Base-by-base conservation (phyloP, 768 basidiomycete genomes). In the Tylopilus balloui region DNA sequence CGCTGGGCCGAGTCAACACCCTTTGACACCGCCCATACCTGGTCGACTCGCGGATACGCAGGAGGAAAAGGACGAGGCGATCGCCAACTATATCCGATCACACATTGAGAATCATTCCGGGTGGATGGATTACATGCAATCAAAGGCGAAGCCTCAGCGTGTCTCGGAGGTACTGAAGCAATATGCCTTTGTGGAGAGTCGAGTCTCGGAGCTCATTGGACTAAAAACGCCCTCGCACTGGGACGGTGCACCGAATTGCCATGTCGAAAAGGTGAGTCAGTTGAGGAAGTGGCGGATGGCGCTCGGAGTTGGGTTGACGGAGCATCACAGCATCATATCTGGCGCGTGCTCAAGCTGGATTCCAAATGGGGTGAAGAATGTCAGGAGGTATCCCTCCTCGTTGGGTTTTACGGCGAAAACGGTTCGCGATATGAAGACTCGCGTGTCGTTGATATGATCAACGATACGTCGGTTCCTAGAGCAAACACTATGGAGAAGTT, bases 401-500 rank as follows among this genome's bases (percentile, higher is more conserved):
- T 84, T 35, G 62, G 58, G 15, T 65, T 78, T 45, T 87, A 86
- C 56, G 86, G 86, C 3, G 72, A 75, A 24, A 63, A 73, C 9
- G 84, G 83, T 6, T 65, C 61, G 21, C 73, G 75, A 24, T 68
- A 64, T 47, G 72, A 75, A 60, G 77, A 85, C 53, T 55, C 72
- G 21, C 67, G 72, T 20, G 76, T 85, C 20, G 55, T 75, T 14
- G 71, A 69, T 35, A 73, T 83, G 71, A 61, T 82, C 32, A 65
- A 78, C 28, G 79, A 82, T 53, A 64, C 66, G 6, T 68, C 66
- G 10, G 55, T 53, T 28, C 74, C 77, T 3, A 69, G 63, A 31
- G 65, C 72, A n/a, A 78, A 82, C 49, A 67, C 76, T 11, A 69
- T 73, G 52, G 74, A 77, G 49, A 69, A 58, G 45, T 71, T 84